Conservation (phyloP, 2,329 filamentous ascomycete genomes). For the Magnaporthales sp. region DNA sequence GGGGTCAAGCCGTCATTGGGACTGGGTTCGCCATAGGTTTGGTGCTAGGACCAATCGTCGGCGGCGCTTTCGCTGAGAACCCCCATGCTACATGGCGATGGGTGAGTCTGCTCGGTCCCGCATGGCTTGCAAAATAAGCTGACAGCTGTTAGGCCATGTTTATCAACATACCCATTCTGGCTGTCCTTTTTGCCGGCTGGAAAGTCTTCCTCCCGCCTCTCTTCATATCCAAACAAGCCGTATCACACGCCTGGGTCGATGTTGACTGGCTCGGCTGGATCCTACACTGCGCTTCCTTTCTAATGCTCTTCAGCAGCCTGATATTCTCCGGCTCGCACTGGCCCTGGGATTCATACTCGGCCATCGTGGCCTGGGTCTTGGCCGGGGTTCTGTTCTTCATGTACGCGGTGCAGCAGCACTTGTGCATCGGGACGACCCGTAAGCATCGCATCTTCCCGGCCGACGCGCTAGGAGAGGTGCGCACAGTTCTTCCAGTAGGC, state of each 20-base stretch:
- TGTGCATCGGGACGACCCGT: constrained; percentile 32
- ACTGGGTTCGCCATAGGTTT: not conserved
- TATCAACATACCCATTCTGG: too few relatives aligned
- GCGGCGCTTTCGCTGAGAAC: too few relatives aligned
- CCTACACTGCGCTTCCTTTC: constrained; percentile 21
- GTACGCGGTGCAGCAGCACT: constrained; percentile 38
- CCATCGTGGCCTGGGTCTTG: constrained; percentile 37
- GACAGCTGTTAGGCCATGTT: constrained; percentile 8
- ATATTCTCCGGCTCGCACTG: constrained; percentile 41
- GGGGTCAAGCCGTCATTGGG: not conserved
- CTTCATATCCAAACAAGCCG: not conserved
- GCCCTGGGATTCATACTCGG: constrained; percentile 33
- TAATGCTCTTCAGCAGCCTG: constrained; percentile 35
- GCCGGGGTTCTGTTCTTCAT: constrained; percentile 32
- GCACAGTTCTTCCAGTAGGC: constrained; percentile 31
- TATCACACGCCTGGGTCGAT: constrained; percentile 10
- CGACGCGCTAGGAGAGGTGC: constrained; percentile 7
- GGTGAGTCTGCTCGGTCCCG: constrained; percentile 3
- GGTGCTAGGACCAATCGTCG: not conserved
- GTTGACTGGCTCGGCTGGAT: constrained; percentile 22
- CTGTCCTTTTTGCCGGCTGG: too few relatives aligned
- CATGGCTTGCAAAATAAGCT: too few relatives aligned
- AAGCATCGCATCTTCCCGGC: constrained; percentile 34
- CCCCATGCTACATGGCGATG: too few relatives aligned
- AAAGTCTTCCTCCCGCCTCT: constrained; percentile 32